Evolutionary conservation across 352 stramenopile species (phyloP), one percentile per base, ranked within the genome.

Genomic region (Globisporangium spinosum): DNA sequence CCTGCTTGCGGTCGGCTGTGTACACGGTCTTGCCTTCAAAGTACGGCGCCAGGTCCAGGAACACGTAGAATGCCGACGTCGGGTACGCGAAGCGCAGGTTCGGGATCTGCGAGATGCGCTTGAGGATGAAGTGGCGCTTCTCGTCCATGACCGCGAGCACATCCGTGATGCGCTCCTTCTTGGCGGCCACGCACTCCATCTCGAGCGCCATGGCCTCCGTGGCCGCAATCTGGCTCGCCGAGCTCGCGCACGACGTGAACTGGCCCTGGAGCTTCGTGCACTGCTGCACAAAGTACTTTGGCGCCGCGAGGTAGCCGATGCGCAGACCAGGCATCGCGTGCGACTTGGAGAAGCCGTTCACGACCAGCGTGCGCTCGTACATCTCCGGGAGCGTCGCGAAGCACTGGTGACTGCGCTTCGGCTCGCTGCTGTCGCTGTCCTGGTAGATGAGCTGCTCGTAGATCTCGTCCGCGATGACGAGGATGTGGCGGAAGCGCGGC

Each of bases 281-380:
- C 32, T 93, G 85, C 65, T 96, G 88, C 8, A 93, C 87, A 71
- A 98, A 89, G 64, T 82, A 82, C 66, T 82, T 82, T 2, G 86
- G 83, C 0, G 77, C 82, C 17, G 87, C 95, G 56, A 98, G 67
- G 81, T 98, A 98, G 25, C 96, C 97, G 35, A 99, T 83, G 63
- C 97, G 81, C 40, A 98, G 93, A 38, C 97, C 97, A 4, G 97
- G 98, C 97, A 99, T 99, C 38, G 96, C 96, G 72, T 98, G 91
- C 34, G 89, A 93, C 83, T 99, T 99, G 60, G 90, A 98, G 69
- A 99, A 99, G 2, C 97, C 97, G 72, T 99, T 99, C 32, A 99
- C 76, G 22, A 96, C 90, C 40, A 98, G 78, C 51, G 95, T 99
- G 23, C 95, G 82, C 54, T 91, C 71, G 71, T 92, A 97, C 89